Conservation (phyloP, 1,284 basidiomycete genomes). For the Rugosomyces carneus region DNA sequence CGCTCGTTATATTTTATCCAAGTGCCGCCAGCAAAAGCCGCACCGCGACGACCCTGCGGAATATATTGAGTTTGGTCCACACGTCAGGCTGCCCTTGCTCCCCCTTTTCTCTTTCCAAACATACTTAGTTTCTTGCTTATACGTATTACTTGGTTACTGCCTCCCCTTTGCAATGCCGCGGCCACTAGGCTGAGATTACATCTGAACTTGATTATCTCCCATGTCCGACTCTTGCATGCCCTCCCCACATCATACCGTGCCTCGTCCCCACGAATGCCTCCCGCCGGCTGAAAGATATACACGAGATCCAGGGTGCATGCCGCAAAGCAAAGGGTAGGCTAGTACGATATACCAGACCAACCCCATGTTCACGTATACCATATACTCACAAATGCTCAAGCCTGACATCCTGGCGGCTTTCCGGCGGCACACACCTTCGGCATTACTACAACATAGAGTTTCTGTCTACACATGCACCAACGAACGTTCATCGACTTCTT, state of each 20-base stretch:
- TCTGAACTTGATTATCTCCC: too few relatives aligned
- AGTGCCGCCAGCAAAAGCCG: conserved; percentile 8
- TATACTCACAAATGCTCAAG: background rate
- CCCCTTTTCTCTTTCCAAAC: too few relatives aligned
- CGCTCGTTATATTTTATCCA: background rate
- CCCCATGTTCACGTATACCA: background rate
- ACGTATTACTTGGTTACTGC: too few relatives aligned
- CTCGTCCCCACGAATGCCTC: background rate
- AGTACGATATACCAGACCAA: background rate
- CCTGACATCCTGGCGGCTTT: conserved; percentile 2
- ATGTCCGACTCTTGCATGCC: too few relatives aligned
- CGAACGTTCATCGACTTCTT: background rate
- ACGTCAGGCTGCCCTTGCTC: too few relatives aligned
- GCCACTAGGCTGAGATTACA: background rate
- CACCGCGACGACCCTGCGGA: conserved; percentile 5
- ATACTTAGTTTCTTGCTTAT: too few relatives aligned
- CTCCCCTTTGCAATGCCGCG: too few relatives aligned
- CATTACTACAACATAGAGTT: background rate
- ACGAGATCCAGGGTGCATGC: background rate
- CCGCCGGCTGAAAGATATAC: background rate
- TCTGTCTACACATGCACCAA: background rate
- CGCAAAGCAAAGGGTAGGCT: background rate
- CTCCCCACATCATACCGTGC: background rate
- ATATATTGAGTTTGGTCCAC: background rate
- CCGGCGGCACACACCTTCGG: conserved; percentile 6